Conservation (phyloP, 192 early-diverging fungal genomes). For the Backusella psychrophila region DNA sequence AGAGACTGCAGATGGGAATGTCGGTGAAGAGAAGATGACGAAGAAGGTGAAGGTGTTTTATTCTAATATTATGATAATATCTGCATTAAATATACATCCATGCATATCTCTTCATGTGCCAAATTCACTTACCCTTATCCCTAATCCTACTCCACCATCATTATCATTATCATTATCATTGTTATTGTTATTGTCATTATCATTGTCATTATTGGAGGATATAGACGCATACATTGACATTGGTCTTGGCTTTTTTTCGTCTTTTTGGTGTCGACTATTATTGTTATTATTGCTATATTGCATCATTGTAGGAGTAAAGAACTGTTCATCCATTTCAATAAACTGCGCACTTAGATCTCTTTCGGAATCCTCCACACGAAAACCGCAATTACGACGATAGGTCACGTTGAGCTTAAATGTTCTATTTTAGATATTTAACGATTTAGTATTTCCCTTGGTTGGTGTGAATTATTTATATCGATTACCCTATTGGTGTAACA, state of each 20-base stretch:
- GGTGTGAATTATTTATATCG: slow-evolving; percentile 1
- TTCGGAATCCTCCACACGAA: slow-evolving; percentile 52
- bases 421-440: slow-evolving; percentile 30
- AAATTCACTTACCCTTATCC: neutral
- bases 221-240: slow-evolving; percentile 10
- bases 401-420: slow-evolving; percentile 64
- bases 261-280: neutral
- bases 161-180: neutral
- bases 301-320: slow-evolving; percentile 54
- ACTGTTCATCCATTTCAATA: slow-evolving; percentile 67
- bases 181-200: too few species aligned
- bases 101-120: neutral
- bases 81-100: neutral
- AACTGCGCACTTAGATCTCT: slow-evolving; percentile 47
- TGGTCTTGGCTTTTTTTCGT: neutral
- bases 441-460: neutral
- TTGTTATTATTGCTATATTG: neutral
- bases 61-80: neutral
- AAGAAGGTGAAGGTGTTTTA: neutral
- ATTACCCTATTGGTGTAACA: slow-evolving; percentile 68
- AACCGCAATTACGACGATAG: slow-evolving; percentile 76
- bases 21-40: neutral
- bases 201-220: neutral
- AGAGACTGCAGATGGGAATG: neutral
- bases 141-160: neutral